These are phyloP conservation scores for Gymnopilus dilepis DNA, from an alignment of 768 basidiomycete genomes.

Conservation along the genomic window DNA sequence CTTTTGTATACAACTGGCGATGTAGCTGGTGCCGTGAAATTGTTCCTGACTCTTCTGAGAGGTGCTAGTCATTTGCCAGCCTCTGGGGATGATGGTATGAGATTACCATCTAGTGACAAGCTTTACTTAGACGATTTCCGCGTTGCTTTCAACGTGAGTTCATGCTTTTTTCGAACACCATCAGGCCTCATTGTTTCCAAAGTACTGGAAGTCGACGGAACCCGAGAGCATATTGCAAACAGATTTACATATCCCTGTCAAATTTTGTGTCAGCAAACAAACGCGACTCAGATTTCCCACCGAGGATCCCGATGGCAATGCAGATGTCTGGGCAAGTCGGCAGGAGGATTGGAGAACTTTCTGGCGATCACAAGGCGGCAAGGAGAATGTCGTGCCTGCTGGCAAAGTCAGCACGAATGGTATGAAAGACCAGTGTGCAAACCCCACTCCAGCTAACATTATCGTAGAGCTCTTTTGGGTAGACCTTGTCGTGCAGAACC, in stretches of 20 bases:
- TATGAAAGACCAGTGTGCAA: conserved; percentile 34
- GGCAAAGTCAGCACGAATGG: conserved; percentile 70
- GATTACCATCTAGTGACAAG: conserved; percentile 55
- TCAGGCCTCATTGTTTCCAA: background rate
- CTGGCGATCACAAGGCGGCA: conserved; percentile 58
- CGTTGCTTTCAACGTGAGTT: conserved; percentile 78
- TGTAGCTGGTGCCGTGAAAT: conserved; percentile 71
- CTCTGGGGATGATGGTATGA: conserved; percentile 23
- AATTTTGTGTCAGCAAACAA: conserved; percentile 62
- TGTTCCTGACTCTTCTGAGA: conserved; percentile 77
- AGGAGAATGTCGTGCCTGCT: conserved; percentile 55
- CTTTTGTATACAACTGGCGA: conserved; percentile 92
- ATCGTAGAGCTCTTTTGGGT: conserved; percentile 76
- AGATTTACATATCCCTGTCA: conserved; percentile 66
- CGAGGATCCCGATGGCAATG: conserved; percentile 49
- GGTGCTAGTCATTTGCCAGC: conserved; percentile 38
- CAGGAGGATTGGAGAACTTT: conserved; percentile 71
- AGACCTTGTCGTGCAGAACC: conserved; percentile 72
- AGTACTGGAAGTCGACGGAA: conserved; percentile 78
- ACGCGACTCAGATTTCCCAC: conserved; percentile 64
- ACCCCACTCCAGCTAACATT: background rate
- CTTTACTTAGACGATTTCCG: conserved; percentile 87
- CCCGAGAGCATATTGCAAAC: conserved; percentile 44
- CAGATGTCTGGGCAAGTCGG: conserved; percentile 61
- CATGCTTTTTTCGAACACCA: background rate